These are phyloP conservation scores for Lathyrus aphaca DNA, from an alignment of 306 rosid species.

Conservation along the genomic window DNA sequence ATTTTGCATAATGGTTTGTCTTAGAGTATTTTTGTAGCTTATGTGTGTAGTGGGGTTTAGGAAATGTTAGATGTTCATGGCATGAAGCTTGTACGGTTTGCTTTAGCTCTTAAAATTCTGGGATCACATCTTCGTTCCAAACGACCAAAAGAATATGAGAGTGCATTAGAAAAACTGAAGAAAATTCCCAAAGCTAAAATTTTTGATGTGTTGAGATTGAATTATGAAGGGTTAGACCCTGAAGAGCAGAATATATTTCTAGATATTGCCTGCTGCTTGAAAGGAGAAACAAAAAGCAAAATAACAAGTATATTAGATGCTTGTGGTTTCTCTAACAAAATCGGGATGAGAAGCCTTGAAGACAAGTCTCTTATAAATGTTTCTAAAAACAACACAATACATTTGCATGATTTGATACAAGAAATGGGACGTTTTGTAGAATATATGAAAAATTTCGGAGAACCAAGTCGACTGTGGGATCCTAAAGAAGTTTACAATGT, in stretches of 20 bases:
- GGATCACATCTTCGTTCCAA: background rate
- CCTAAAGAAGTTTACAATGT: conserved; percentile 13
- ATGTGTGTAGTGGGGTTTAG: no score
- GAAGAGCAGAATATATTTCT: no score
- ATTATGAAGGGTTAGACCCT: conserved; percentile 24
- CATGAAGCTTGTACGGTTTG: no score
- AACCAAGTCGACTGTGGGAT: conserved; percentile 21
- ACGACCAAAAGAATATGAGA: conserved; percentile 4
- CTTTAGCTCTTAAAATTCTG: conserved; percentile 19
- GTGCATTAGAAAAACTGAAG: conserved; percentile 8
- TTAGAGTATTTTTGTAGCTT: no score
- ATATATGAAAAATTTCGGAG: background rate
- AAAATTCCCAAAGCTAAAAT: conserved; percentile 8
- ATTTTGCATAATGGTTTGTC: no score
- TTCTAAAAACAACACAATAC: background rate
- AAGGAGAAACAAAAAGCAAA: no score
- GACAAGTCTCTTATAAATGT: conserved; percentile 9
- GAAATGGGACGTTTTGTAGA: conserved; percentile 16
- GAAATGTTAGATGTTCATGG: no score
- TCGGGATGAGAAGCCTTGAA: conserved; percentile 18
- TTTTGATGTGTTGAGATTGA: conserved; percentile 14
- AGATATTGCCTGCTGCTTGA: no score
- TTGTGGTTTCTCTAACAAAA: no score
- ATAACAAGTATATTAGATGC: conserved; percentile 24
- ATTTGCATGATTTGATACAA: conserved; percentile 26